Base-by-base conservation (phyloP, 2,329 filamentous ascomycete genomes). In the Talaromyces marneffei region DNA sequence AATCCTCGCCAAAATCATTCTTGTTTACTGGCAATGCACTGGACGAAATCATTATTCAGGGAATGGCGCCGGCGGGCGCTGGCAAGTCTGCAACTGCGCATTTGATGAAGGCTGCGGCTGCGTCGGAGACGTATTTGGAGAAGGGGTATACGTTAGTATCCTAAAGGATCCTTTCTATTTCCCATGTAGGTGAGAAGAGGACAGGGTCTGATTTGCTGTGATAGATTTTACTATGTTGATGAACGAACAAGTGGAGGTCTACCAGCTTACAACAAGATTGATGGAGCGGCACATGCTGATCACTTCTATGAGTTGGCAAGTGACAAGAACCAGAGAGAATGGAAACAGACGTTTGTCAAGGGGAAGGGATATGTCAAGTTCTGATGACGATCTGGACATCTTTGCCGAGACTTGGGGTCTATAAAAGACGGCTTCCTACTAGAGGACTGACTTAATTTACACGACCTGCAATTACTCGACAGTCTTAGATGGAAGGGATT, bases 271-370 rank as follows among this genome's bases (percentile, higher is more conserved):
- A 40, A 18, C 20, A 29, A 16, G 14, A 42, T 56, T 27, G 35
- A 40, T 20, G 53, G 53, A 29, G 18, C 23, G 5, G 53, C 53
- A 9, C 58, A 60, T 46, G 58, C 58, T 25, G 50, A 55, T 18
- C 18, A 27, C 18, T 60, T 27, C 33, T 53, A 18, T 31, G 48
- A 53, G 8, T 37, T 60, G 27, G 50, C 39, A 1, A 25, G 29
- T 20, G 50, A 55, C 25, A 31, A 40, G 31, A 42, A 60, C 8
- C 58, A 60, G 23, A 31, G 58, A 9, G n/a, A 39, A 2, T 60
- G 58, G 58, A 53, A 44, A 27, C 50, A 60, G 37, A 60, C 50
- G 2, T 60, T 60, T 39, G 58, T 60, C 27, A 42, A 55, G 48
- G 58, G 37, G 4, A 44, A 55, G 18, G 58, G 58, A 33, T 60